Conservation (phyloP, 768 basidiomycete genomes). For the Leucocoprinus sp. region DNA sequence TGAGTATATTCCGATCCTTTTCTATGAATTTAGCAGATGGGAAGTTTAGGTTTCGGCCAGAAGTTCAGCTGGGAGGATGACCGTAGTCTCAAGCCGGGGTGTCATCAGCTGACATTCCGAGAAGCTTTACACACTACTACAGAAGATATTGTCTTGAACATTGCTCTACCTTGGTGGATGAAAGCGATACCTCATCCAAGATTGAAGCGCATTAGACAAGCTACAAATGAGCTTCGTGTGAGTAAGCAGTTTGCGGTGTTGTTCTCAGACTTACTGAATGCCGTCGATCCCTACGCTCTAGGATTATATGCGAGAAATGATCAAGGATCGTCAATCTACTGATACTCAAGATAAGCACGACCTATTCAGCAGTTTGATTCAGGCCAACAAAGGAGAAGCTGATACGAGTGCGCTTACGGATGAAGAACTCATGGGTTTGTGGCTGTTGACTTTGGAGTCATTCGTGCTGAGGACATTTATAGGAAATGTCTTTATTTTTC, state of each 20-base stretch:
- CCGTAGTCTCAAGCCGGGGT: constrained; percentile 23
- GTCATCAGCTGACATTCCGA: constrained; percentile 38
- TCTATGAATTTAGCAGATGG: background rate
- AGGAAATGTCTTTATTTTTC: constrained; percentile 40
- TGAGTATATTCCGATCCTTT: constrained; percentile 13
- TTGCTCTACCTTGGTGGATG: constrained; percentile 32
- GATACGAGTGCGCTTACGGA: constrained; percentile 30
- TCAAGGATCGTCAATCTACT: constrained; percentile 29
- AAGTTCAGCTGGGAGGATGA: constrained; percentile 40
- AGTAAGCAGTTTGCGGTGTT: too few species aligned
- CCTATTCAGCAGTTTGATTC: constrained; percentile 43
- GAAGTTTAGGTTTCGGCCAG: constrained; percentile 38
- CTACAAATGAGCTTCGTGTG: constrained; percentile 38
- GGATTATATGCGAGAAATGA: constrained; percentile 46
- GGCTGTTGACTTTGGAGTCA: background rate
- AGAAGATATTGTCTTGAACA: constrained; percentile 26
- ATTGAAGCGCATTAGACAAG: constrained; percentile 21
- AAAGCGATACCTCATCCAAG: constrained; percentile 24
- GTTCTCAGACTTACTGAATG: too few species aligned
- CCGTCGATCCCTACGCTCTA: constrained; percentile 3
- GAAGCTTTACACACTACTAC: constrained; percentile 35
- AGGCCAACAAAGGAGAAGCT: constrained; percentile 36
- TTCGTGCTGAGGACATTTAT: background rate
- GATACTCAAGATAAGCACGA: constrained; percentile 37
- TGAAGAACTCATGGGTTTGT: constrained; percentile 33